phyloP scores from a whole-genome alignment of 1,284 basidiomycete genomes.

The Sphaerobolus stellatus region DNA sequence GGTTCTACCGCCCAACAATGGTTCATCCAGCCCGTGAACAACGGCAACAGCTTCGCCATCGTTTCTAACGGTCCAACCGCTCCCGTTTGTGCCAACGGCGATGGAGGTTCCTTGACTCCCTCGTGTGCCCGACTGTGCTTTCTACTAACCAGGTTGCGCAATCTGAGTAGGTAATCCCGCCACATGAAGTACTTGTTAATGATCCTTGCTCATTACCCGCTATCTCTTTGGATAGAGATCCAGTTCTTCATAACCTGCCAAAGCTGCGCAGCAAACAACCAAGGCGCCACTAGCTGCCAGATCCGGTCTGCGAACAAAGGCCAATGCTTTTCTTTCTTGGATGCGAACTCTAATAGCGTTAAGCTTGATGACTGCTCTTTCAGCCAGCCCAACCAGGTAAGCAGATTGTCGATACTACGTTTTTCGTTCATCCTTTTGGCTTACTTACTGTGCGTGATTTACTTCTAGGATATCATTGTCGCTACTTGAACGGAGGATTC shows the following conservation, averaged over 20 bases:
- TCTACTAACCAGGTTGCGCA: background rate
- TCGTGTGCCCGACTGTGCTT: background rate
- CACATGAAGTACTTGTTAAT: background rate
- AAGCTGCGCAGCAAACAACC: background rate
- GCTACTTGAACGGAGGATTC: no score
- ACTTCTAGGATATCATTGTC: no score
- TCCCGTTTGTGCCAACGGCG: background rate
- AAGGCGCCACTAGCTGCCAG: background rate
- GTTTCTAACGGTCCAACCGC: background rate
- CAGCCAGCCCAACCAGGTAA: background rate
- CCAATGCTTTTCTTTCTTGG: background rate
- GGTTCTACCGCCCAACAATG: background rate
- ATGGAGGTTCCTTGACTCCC: background rate
- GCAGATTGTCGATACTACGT: no score
- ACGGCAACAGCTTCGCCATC: background rate
- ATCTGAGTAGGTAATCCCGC: background rate
- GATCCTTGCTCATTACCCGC: background rate
- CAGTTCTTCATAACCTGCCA: background rate
- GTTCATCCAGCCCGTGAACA: background rate
- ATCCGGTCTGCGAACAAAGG: background rate
- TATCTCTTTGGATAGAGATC: no score
- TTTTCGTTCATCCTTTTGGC: no score
- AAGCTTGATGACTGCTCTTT: conserved; percentile 2
- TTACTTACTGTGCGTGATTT: no score
- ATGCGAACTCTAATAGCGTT: background rate